Base-by-base conservation (phyloP, 257 asterid genomes). In the Coffea canephora region DNA sequence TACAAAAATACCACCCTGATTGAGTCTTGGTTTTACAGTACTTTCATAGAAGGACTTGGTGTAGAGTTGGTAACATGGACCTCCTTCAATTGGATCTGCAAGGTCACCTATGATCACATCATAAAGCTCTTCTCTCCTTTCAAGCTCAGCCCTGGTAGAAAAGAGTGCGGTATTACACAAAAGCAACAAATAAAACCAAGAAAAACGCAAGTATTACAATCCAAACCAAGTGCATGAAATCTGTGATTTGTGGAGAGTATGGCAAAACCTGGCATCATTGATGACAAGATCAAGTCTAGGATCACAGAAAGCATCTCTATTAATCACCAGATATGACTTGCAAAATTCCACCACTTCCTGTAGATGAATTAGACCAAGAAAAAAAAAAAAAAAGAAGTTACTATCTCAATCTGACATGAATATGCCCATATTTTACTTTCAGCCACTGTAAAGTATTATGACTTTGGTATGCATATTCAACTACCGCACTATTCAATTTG, bases 41-140 rank as follows among this genome's bases (percentile, higher is more conserved):
- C 82, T 59, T 81, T 95, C 95, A 78, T 95, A 93, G 83, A 93
- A 95, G n/a, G 97, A 90, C 85, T 95, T 90, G 66, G 98, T 95
- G 75, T 95, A 95, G 80, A 95, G 98, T 83, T 93, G 94, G 85
- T 86, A 95, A 76, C 97, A 93, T 54, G 97, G 98, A 5, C 98
- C 97, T 79, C 98, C 97, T 90, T 95, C 98, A 69, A 95, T 89
- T 73, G 98, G 98, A 83, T 95, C 98, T 5, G 97, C 98, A 75
- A 95, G 87, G 82, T 95, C 98, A 69, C 98, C 98, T 12, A 95
- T 89, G 54, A 93, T 93, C 86, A 95, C 94, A 88, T 95, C 98
- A 84, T 90, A 91, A 61, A 64, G 54, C 78, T 91, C 96, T 19
- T 90, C 94, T 70, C 92, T 87, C 77, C 94, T 88, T 75, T 91